phyloP scores from a whole-genome alignment of 2,329 filamentous ascomycete species.

The Ophiostoma sp. region DNA sequence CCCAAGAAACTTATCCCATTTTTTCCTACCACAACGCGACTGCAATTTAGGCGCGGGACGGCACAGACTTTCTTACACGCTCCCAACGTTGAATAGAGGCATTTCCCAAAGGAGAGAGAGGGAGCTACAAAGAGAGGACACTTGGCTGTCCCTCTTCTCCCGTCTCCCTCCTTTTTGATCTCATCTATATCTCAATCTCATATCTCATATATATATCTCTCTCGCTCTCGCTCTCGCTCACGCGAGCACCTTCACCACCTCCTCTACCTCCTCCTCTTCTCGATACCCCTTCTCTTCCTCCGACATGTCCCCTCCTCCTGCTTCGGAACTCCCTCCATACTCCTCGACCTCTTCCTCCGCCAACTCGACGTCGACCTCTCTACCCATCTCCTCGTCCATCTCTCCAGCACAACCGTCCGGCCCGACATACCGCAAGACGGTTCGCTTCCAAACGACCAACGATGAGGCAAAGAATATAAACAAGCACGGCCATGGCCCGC shows the following conservation, averaged over 20 bases:
- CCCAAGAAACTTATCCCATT: neutral
- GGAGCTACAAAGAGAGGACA: slow-evolving; percentile 27
- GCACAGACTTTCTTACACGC: slow-evolving; percentile 2
- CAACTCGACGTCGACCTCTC: neutral
- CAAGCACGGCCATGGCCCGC: neutral
- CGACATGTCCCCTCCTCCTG: slow-evolving; percentile 26
- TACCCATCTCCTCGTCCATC: neutral
- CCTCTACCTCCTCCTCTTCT: neutral
- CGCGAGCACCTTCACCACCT: neutral
- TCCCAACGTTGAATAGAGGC: slow-evolving; percentile 15
- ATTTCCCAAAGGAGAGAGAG: slow-evolving; percentile 24
- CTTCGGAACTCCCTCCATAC: slow-evolving; percentile 19
- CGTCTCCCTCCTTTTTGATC: slow-evolving; percentile 22
- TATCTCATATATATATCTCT: no score
- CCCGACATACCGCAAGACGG: slow-evolving; percentile 28
- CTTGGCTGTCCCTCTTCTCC: slow-evolving; percentile 26
- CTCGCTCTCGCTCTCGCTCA: neutral
- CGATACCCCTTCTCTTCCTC: neutral
- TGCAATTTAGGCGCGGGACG: slow-evolving; percentile 19
- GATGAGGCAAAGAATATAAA: slow-evolving; percentile 18
- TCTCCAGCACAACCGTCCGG: neutral
- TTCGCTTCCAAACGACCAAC: slow-evolving; percentile 28
- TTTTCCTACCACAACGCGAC: neutral
- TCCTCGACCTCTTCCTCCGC: slow-evolving; percentile 13
- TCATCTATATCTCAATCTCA: neutral